phyloP scores from a whole-genome alignment of 176 grass and related monocot species.

The Ananas comosus region DNA sequence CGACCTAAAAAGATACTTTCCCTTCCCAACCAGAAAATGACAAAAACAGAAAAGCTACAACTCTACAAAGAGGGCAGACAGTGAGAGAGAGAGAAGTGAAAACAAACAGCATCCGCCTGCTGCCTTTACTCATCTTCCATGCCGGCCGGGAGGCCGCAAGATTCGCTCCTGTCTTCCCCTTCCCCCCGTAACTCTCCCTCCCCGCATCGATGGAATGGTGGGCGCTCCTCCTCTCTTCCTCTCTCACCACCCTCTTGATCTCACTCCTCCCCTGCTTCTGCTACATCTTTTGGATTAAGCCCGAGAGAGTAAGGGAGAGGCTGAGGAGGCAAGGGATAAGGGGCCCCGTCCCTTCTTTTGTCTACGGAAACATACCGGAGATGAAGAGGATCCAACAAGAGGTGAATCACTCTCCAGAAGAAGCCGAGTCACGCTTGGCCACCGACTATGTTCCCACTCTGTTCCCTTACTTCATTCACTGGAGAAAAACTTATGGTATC shows the following conservation, averaged over 20 bases:
- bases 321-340: slow-evolving; percentile 55
- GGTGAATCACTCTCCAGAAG: slow-evolving; percentile 4
- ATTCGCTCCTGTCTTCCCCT: background rate
- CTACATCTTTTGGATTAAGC: slow-evolving; percentile 31
- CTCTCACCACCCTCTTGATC: slow-evolving; percentile 20
- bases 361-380: slow-evolving; percentile 59
- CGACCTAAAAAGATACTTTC: no score
- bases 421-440: background rate
- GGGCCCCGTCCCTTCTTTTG: slow-evolving; percentile 55
- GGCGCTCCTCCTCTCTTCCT: background rate
- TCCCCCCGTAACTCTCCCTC: background rate
- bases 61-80: no score
- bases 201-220: background rate
- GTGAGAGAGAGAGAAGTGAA: no score
- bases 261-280: slow-evolving; percentile 34
- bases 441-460: slow-evolving; percentile 34
- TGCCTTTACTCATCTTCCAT: no score
- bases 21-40: no score
- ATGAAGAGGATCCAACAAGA: slow-evolving; percentile 47
- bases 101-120: no score
- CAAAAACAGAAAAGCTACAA: no score
- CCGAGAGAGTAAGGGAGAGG: slow-evolving; percentile 44
- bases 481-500: slow-evolving; percentile 45
- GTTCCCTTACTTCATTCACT: slow-evolving; percentile 55
- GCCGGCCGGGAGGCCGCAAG: background rate